phyloP scores from a whole-genome alignment of 208 protist species.

The Sergeia podlipaevii region DNA sequence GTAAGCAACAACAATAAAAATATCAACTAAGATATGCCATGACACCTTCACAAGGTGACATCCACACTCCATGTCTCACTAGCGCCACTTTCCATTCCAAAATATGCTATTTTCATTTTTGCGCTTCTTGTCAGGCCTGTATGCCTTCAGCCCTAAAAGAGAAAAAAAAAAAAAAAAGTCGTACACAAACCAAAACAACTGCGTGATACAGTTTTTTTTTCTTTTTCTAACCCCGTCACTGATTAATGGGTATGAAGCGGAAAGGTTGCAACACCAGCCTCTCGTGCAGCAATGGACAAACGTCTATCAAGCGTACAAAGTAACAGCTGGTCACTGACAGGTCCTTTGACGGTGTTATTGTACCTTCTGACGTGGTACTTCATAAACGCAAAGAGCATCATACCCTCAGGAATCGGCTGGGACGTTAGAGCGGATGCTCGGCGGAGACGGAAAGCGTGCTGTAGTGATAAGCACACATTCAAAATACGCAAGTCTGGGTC shows the following conservation, averaged over 20 bases:
- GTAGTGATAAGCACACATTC: conserved; percentile 67
- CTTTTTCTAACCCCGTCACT: background rate
- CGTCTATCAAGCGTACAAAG: conserved; percentile 78
- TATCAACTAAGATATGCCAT: too few species aligned
- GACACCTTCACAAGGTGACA: too few species aligned
- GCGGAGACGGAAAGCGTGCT: conserved; percentile 49
- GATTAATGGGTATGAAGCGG: conserved; percentile 14
- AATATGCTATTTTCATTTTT: too few species aligned
- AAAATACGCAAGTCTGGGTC: conserved; percentile 81
- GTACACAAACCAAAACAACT: conserved; percentile 5
- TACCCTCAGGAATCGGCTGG: conserved; percentile 41
- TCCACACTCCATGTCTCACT: too few species aligned
- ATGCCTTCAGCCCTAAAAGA: too few species aligned
- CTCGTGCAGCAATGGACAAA: conserved; percentile 44
- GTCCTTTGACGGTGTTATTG: conserved; percentile 65
- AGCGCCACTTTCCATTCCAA: too few species aligned
- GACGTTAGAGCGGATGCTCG: conserved; percentile 24
- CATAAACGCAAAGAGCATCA: conserved; percentile 69
- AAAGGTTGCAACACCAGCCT: conserved; percentile 65
- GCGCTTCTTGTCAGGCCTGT: too few species aligned
- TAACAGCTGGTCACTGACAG: conserved; percentile 35
- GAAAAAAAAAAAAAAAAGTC: conserved; percentile 2
- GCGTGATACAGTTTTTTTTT: conserved; percentile 5
- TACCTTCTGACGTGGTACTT: conserved; percentile 85
- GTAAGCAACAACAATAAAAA: background rate